Evolutionary conservation across 2,329 filamentous ascomycete genomes (phyloP).

Genomic region (Fusarium fracticaudum): DNA sequence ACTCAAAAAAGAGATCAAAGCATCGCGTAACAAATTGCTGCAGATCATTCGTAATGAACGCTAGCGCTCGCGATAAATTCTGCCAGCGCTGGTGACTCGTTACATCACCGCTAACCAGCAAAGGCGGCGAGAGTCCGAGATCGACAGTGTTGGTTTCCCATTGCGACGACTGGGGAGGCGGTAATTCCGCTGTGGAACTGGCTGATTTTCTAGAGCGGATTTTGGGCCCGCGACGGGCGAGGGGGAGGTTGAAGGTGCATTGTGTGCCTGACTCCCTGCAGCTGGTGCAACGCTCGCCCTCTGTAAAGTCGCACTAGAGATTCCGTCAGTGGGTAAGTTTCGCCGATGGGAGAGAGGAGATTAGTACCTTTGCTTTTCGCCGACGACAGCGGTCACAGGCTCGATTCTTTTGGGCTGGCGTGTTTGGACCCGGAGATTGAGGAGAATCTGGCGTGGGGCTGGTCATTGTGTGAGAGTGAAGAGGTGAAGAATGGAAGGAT

Average conservation of each 20-base stretch:
- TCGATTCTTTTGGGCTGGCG: conserved; percentile 36
- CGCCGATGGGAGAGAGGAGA: not conserved
- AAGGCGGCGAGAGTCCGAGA: conserved; percentile 38
- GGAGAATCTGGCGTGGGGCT: conserved; percentile 33
- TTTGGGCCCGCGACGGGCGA: conserved; percentile 52
- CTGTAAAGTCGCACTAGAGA: conserved; percentile 44
- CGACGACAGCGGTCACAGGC: conserved; percentile 51
- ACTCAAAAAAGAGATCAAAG: conserved; percentile 54
- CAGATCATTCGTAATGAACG: conserved; percentile 38
- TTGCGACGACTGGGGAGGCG: conserved; percentile 4
- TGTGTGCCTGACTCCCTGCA: conserved; percentile 46
- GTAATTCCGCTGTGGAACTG: conserved; percentile 31
- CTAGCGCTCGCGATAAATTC: conserved; percentile 37
- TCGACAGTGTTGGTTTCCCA: conserved; percentile 35
- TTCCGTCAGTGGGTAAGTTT: not conserved
- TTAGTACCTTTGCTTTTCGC: conserved; percentile 49
- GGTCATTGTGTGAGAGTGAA: conserved; percentile 8
- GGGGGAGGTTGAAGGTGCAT: conserved; percentile 52
- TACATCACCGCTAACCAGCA: conserved; percentile 25
- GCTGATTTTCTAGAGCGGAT: conserved; percentile 9
- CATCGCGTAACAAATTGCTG: conserved; percentile 46
- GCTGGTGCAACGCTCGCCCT: conserved; percentile 42
- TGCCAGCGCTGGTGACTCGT: conserved; percentile 43
- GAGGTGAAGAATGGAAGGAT: not conserved
- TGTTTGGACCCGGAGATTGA: conserved; percentile 20